These are phyloP conservation scores for Talaromyces amestolkiae DNA, from an alignment of 2,329 filamentous ascomycete species.

Conservation along the genomic window DNA sequence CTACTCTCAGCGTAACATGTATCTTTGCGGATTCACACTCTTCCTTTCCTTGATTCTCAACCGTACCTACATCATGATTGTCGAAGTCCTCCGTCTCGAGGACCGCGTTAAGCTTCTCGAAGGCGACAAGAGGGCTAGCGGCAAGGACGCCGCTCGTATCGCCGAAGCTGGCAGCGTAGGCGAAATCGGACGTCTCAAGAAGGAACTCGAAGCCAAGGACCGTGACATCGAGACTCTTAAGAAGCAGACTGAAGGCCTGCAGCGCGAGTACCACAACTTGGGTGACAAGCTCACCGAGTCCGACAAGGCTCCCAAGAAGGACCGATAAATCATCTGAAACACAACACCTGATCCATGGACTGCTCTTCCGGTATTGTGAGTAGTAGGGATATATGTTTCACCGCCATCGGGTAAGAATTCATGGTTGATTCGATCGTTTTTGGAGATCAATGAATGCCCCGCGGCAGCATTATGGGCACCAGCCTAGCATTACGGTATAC, in stretches of 20 bases:
- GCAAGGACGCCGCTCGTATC: constrained; percentile 70
- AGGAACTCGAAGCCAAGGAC: constrained; percentile 44
- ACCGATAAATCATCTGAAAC: constrained; percentile 41
- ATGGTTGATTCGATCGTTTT: neutral
- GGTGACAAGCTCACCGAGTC: constrained; percentile 70
- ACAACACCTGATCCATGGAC: neutral
- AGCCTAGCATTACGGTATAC: neutral
- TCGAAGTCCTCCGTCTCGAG: constrained; percentile 87
- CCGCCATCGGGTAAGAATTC: neutral
- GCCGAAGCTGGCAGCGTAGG: constrained; percentile 70
- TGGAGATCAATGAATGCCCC: neutral
- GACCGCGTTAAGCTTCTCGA: constrained; percentile 84
- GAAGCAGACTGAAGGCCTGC: constrained; percentile 82
- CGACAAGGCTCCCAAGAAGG: constrained; percentile 55
- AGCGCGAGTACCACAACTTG: constrained; percentile 80
- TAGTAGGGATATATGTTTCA: constrained; percentile 6
- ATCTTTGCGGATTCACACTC: constrained; percentile 97
- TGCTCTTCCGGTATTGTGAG: constrained; percentile 3
- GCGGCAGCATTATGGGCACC: neutral
- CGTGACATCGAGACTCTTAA: constrained; percentile 65
- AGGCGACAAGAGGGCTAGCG: constrained; percentile 58
- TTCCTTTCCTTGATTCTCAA: constrained; percentile 97
- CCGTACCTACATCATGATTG: constrained; percentile 97
- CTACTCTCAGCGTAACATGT: constrained; percentile 99
- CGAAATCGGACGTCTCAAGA: constrained; percentile 71